Evolutionary conservation across 2,329 filamentous ascomycete genomes (phyloP).

Genomic region (Phialemonium atrogriseum): DNA sequence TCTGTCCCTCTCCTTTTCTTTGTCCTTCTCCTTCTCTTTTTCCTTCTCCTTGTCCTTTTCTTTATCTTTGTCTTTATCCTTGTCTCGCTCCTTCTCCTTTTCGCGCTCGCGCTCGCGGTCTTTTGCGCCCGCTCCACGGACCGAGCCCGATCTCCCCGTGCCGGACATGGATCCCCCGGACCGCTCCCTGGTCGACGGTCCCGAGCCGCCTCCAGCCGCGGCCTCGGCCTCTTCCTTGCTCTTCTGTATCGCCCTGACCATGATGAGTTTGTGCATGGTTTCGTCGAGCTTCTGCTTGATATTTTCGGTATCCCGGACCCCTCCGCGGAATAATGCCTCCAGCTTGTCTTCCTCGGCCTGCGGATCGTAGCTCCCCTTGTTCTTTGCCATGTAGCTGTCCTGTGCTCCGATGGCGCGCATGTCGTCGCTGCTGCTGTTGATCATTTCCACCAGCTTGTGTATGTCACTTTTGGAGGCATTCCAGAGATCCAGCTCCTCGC

Average conservation of each 20-base stretch:
- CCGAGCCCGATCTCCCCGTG: slow-evolving; percentile 10
- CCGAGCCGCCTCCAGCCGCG: slow-evolving; percentile 11
- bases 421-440: slow-evolving; percentile 32
- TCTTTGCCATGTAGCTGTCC: slow-evolving; percentile 29
- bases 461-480: slow-evolving; percentile 29
- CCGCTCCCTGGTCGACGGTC: slow-evolving; percentile 12
- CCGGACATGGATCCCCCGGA: slow-evolving; percentile 11
- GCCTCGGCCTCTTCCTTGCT: slow-evolving; percentile 27
- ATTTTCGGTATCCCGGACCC: slow-evolving; percentile 21
- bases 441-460: slow-evolving; percentile 21
- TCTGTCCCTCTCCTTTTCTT: slow-evolving; percentile 24
- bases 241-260: slow-evolving; percentile 31
- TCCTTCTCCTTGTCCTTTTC: slow-evolving; percentile 12
- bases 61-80: slow-evolving; percentile 6
- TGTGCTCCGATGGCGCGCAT: slow-evolving; percentile 27
- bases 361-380: slow-evolving; percentile 23
- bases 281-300: slow-evolving; percentile 25
- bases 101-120: slow-evolving; percentile 21
- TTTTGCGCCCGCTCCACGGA: slow-evolving; percentile 11
- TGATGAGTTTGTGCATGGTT: slow-evolving; percentile 27
- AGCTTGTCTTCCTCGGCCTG: slow-evolving; percentile 17
- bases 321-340: slow-evolving; percentile 18
- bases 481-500: slow-evolving; percentile 34
- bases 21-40: slow-evolving; percentile 19
- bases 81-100: slow-evolving; percentile 11